Conservation (phyloP, 2,329 filamentous ascomycete genomes). For the Diaporthe amygdali region DNA sequence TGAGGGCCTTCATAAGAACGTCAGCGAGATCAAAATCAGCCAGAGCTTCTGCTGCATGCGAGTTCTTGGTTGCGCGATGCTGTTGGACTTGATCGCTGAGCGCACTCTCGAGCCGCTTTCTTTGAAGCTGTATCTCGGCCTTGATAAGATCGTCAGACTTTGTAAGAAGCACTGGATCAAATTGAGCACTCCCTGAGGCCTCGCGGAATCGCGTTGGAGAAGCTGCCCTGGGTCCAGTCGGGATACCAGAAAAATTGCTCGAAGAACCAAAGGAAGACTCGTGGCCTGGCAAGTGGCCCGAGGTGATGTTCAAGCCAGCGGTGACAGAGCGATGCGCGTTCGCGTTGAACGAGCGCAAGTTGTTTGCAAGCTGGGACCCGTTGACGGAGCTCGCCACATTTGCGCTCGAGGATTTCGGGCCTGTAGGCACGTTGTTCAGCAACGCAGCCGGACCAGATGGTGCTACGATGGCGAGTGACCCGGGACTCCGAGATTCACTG, state of each 20-base stretch:
- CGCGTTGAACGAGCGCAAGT: constrained; percentile 40
- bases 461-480: constrained; percentile 27
- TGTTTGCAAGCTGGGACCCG: constrained; percentile 31
- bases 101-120: constrained; percentile 78
- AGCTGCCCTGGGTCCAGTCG: constrained; percentile 30
- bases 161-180: constrained; percentile 82
- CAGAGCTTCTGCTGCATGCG: constrained; percentile 54
- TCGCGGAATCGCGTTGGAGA: constrained; percentile 45
- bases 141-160: constrained; percentile 86
- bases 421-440: constrained; percentile 19
- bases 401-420: constrained; percentile 20
- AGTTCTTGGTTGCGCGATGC: constrained; percentile 49
- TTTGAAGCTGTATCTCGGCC: constrained; percentile 80
- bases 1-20: constrained; percentile 73
- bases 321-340: constrained; percentile 39
- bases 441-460: constrained; percentile 19
- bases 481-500: constrained; percentile 29
- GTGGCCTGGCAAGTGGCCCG: constrained; percentile 26
- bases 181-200: constrained; percentile 62
- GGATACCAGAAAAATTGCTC: constrained; percentile 9
- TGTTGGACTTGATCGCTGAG: constrained; percentile 81
- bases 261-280: constrained; percentile 21
- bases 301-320: constrained; percentile 30
- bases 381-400: constrained; percentile 22
- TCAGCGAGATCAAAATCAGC: constrained; percentile 74